Conservation (phyloP, 768 basidiomycete genomes). For the Paxillus ammoniavirescens region DNA sequence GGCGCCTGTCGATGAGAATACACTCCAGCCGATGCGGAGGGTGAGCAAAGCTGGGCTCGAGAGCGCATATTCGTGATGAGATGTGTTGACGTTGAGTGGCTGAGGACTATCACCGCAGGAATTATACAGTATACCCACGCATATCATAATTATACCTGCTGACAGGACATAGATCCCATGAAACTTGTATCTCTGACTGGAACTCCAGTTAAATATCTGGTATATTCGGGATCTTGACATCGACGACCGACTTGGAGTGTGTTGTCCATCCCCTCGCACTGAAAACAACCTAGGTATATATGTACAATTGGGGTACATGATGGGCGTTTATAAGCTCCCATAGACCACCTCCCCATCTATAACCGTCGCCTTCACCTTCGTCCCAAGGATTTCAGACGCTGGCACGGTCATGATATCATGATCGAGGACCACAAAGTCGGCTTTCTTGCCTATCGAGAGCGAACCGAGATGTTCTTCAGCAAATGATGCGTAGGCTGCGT, state of each 20-base stretch:
- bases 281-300: not conserved
- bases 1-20: constrained; percentile 85
- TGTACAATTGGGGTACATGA: not conserved
- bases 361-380: constrained; percentile 70
- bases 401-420: constrained; percentile 74
- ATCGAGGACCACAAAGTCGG: constrained; percentile 85
- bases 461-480: constrained; percentile 70
- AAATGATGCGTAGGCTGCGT: constrained; percentile 87
- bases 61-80: constrained; percentile 40
- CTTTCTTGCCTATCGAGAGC: constrained; percentile 72
- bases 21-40: constrained; percentile 84
- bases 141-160: constrained; percentile 6
- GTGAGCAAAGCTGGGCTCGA: constrained; percentile 95
- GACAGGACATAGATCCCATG: not conserved
- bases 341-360: constrained; percentile 71
- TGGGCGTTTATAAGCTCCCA: constrained; percentile 39
- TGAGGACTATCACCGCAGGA: not conserved
- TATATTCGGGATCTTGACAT: not conserved
- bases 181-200: not conserved
- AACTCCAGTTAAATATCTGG: not conserved
- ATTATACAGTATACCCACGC: constrained; percentile 11
- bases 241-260: not conserved
- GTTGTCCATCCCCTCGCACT: not conserved
- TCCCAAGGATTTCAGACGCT: constrained; percentile 55
- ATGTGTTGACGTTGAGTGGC: constrained; percentile 1